Percentiles rank a stretch among this genome's conserved stretches.
Conservation (phyloP, 2,329 filamentous ascomycete genomes). For the Stemphylium vesicarium region DNA sequence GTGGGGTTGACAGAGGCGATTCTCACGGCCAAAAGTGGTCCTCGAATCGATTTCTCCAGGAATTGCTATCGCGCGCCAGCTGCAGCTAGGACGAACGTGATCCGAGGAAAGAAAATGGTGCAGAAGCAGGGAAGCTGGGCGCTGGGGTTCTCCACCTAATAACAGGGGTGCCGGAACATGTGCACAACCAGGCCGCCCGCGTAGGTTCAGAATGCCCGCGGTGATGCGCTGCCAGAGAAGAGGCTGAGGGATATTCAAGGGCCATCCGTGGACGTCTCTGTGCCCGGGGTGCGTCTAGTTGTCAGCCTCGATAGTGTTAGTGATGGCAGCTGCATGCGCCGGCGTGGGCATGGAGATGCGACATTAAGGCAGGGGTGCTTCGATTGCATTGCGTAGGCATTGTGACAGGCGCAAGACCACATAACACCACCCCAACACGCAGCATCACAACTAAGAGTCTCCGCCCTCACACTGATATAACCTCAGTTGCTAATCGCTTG, state of each 20-base stretch:
- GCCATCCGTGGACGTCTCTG: neutral
- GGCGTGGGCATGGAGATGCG: neutral
- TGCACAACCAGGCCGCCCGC: no score
- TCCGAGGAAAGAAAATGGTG: slow-evolving; percentile 2
- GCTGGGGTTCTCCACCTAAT: no score
- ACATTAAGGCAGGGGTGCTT: neutral
- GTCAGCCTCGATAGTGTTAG: neutral
- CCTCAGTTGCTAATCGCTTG: neutral
- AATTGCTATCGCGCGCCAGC: slow-evolving; percentile 11
- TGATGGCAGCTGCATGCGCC: slow-evolving; percentile 10
- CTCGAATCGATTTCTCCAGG: neutral
- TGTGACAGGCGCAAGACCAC: neutral
- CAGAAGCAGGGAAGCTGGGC: slow-evolving; percentile 9
- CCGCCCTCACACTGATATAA: no score
- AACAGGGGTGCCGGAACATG: no score
- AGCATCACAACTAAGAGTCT: neutral
- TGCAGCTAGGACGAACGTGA: neutral
- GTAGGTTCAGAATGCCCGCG: neutral
- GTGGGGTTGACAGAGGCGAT: slow-evolving; percentile 9
- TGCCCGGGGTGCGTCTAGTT: slow-evolving; percentile 1
- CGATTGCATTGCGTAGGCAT: neutral
- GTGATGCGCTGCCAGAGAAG: neutral
- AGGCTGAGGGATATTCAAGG: neutral
- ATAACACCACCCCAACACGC: neutral
- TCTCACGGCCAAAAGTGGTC: neutral